Conservation (phyloP, 495 filamentous ascomycete genomes). For the Monascus purpureus region DNA sequence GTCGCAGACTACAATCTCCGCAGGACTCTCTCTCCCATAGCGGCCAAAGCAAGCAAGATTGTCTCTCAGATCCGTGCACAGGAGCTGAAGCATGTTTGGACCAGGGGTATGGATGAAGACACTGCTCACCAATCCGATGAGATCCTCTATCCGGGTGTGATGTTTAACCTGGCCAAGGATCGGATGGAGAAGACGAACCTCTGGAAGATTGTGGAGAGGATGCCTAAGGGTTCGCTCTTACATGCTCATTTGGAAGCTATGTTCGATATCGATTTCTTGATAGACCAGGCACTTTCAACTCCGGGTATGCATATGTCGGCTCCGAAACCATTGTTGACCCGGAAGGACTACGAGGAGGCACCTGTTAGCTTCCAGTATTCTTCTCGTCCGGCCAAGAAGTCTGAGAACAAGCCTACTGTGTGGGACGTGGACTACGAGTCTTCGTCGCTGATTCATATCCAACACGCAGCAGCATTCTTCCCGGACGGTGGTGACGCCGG, state of each 20-base stretch:
- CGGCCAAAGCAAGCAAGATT: conserved; percentile 60
- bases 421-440: conserved; percentile 51
- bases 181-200: conserved; percentile 69
- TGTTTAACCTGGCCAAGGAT: conserved; percentile 68
- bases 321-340: conserved; percentile 33
- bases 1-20: conserved; percentile 22
- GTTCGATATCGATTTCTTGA: conserved; percentile 69
- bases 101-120: conserved; percentile 49
- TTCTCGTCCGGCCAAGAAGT: conserved; percentile 3
- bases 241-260: conserved; percentile 85
- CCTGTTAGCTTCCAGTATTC: conserved; percentile 39
- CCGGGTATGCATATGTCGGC: conserved; percentile 60
- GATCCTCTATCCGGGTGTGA: conserved; percentile 66
- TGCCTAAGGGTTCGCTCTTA: conserved; percentile 86
- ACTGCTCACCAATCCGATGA: conserved; percentile 38
- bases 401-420: conserved; percentile 24
- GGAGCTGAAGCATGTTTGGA: conserved; percentile 63
- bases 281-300: conserved; percentile 55
- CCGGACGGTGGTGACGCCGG: conserved; percentile 53
- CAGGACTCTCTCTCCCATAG: conserved; percentile 60
- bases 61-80: conserved; percentile 62
- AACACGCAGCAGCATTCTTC: conserved; percentile 54
- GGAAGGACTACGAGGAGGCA: conserved; percentile 30
- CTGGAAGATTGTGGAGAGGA: conserved; percentile 67
- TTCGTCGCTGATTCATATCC: conserved; percentile 40